Evolutionary conservation across 2,329 filamentous ascomycete species (phyloP), one percentile per base, ranked within the genome.

Genomic region (Nemania sp.): DNA sequence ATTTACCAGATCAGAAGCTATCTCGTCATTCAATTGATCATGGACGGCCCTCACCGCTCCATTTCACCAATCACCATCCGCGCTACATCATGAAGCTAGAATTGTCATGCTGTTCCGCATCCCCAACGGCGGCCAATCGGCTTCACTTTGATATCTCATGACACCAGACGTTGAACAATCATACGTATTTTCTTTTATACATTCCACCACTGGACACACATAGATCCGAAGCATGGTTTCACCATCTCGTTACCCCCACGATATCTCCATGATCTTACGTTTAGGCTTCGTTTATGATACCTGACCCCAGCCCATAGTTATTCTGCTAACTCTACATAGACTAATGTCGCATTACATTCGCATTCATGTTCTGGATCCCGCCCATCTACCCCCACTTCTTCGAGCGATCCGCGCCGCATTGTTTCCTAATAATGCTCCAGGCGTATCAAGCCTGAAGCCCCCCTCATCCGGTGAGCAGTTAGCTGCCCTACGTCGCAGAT

Each of bases 401-500:
- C 83, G 84, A 69, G 81, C 84, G 62, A 79, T 89, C 66, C 89
- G 94, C 69, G 84, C 82, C 65, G 83, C 89, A 56, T 77, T 97
- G 51, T 97, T 97, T 70, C 93, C 94, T 62, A 88, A 90, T 73
- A 95, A 95, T 72, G 79, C 83, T 64, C 86, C 88, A 57, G 87
- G 86, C 54, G 80, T 83, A 61, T 77, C 85, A 64, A 79, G 81
- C 55, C 74, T 86, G 61, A 73, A 79, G 47, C 80, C 86, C 46
- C 84, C 86, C 54, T 77, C 78, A 43, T 80, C 80, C 59, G 78
- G 84, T 49, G 77, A 82, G 64, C 81, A 84, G 65, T 75, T 84
- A 61, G 76, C 75, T 46, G 78, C 79, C 63, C 84, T 91, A 65
- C 83, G 84, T 65, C 79, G 79, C 64, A 82, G 80, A 69, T 88